phyloP scores from a whole-genome alignment of 169 alveolate genomes.

The Eimeria necatrix region DNA sequence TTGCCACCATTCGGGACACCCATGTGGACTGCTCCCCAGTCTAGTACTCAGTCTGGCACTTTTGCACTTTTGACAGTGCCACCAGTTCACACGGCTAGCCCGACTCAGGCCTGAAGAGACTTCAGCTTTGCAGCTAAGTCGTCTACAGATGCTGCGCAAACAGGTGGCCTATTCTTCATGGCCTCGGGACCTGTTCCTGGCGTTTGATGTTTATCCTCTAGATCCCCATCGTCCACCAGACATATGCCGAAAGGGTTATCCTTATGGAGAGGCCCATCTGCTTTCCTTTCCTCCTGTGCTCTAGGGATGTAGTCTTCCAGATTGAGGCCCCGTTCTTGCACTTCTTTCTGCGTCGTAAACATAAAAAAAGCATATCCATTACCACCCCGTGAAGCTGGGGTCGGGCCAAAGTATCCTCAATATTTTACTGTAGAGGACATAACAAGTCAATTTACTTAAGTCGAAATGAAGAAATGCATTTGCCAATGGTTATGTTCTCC shows the following conservation, averaged over 20 bases:
- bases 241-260: constrained; percentile 75
- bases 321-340: constrained; percentile 45
- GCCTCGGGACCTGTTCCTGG: background rate
- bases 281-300: background rate
- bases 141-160: constrained; percentile 28
- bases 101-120: constrained; percentile 46
- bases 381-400: no score
- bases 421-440: no score
- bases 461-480: no score
- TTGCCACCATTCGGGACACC: no score
- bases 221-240: constrained; percentile 56
- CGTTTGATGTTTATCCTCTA: background rate
- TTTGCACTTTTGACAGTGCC: no score
- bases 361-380: background rate
- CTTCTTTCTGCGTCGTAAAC: constrained; percentile 60
- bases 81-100: no score
- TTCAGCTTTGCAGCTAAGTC: constrained; percentile 72
- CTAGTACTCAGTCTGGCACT: no score
- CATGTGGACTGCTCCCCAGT: no score
- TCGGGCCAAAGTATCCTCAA: no score
- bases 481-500: no score
- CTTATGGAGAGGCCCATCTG: constrained; percentile 44
- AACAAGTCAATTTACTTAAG: no score
- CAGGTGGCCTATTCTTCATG: background rate
- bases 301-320: constrained; percentile 51